Evolutionary conservation across 805 yeast species (phyloP), one percentile per base, ranked within the genome.

Genomic region (Pichia deserticola): DNA sequence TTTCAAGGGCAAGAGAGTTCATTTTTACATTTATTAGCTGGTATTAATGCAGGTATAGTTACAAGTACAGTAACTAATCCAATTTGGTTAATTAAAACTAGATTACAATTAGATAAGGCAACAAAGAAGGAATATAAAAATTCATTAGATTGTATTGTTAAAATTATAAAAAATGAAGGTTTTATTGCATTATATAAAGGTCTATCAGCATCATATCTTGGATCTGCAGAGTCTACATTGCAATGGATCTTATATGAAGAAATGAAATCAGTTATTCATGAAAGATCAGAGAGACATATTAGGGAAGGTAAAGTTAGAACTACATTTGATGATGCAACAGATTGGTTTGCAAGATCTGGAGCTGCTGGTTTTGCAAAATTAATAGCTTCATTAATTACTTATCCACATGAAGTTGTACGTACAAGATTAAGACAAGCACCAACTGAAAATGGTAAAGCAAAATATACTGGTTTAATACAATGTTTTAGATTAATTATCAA

Each of bases 221-320:
- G 99, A 5, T 90, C 96, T 0, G 82, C 78, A 2, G 99, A 93
- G 70, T 84, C 95, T 43, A 88, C 97, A 1, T 68, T 93, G 49
- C 99, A 93, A 66, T 93, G 99, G 99, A 86, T 93, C 28, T 74
- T 93, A 40, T 93, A 93, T 62, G 99, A 93, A 68, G 96, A 89
- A 65, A 90, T 93, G 97, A 88, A 86, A 64, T 59, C 72, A 28
- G 63, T 85, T 37, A 85, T 93, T 43, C 67, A 70, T 55, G 73
- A 70, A 57, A 74, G 82, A 61, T 68, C 80, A 1, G 58, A 71
- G 28, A 65, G 65, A 38, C 49, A 62, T 25, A 72, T 67, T 47
- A 48, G 48, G 20, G 52, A 54, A 6, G 71, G 70, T 9, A 70
- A 66, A 48, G 76, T 75, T 51, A 70, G 64, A 51, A 71, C 71